Percentiles rank a stretch among this genome's conserved stretches.
These are phyloP conservation scores for Talaromyces trachyspermus DNA, from an alignment of 495 filamentous ascomycete species.

Conservation along the genomic window DNA sequence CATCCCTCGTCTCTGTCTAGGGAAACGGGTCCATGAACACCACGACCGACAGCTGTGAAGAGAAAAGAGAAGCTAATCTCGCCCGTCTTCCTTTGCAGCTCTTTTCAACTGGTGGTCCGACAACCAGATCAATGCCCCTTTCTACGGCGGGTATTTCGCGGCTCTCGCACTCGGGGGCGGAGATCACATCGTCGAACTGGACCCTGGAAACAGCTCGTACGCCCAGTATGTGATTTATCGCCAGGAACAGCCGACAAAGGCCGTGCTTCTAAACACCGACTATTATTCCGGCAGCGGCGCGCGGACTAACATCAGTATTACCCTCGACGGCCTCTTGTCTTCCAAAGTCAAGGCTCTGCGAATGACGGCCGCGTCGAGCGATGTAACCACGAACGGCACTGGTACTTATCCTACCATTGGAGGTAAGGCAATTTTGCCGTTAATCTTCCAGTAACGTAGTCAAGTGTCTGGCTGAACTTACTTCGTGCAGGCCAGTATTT, in stretches of 20 bases:
- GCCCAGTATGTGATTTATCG: slow-evolving; percentile 1
- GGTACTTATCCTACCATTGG: neutral
- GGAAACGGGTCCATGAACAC: neutral
- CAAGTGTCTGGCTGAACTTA: neutral
- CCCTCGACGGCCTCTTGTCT: neutral
- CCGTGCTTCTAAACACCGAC: neutral
- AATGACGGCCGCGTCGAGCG: neutral
- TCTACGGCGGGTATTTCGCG: slow-evolving; percentile 1
- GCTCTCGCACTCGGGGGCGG: neutral
- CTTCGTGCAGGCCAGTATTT: neutral
- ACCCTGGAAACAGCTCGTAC: neutral
- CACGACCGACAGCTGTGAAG: neutral
- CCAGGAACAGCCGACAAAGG: neutral
- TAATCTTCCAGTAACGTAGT: neutral
- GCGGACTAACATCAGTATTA: neutral
- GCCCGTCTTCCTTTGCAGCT: neutral
- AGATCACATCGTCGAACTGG: neutral
- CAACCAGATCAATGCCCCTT: slow-evolving; percentile 1
- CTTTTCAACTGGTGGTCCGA: slow-evolving; percentile 1
- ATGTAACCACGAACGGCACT: neutral
- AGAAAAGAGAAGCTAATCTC: neutral
- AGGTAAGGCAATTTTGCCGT: neutral
- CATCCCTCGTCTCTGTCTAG: neutral
- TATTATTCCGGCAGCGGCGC: slow-evolving; percentile 1
- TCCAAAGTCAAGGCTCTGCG: neutral